Evolutionary conservation across 2,329 filamentous ascomycete species (phyloP).

Genomic region (Xylaria sp.): DNA sequence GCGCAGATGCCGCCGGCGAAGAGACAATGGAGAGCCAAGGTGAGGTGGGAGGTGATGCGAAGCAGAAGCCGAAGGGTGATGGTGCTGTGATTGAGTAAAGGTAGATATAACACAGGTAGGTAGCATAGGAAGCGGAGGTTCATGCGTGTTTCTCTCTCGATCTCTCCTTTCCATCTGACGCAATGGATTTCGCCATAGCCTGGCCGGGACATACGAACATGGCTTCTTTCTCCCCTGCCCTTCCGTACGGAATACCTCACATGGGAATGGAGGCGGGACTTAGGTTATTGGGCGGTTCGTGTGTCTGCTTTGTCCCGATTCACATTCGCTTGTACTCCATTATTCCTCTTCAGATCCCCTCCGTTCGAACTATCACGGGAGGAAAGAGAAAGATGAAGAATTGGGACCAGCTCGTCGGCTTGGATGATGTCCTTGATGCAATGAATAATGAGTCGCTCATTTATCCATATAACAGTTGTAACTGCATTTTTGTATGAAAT

Average conservation of each 20-base stretch:
- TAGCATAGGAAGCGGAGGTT: background rate
- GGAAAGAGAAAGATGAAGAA: background rate
- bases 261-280: background rate
- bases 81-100: background rate
- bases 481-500: background rate
- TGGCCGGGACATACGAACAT: background rate
- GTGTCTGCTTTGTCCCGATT: background rate
- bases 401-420: conserved; percentile 3
- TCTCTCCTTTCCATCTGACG: too few species aligned
- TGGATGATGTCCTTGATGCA: background rate
- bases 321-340: background rate
- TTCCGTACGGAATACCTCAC: background rate
- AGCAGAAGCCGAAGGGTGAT: conserved; percentile 4
- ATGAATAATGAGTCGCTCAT: conserved; percentile 1
- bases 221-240: background rate
- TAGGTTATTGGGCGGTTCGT: background rate
- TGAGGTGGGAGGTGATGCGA: conserved; percentile 1
- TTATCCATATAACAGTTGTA: background rate
- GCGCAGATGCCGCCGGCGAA: background rate
- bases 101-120: background rate
- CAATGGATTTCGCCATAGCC: too few species aligned
- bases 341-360: background rate
- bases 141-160: background rate
- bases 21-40: background rate
- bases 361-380: background rate